Conservation (phyloP, 352 stramenopile species). For the Pythium aristosporum region DNA sequence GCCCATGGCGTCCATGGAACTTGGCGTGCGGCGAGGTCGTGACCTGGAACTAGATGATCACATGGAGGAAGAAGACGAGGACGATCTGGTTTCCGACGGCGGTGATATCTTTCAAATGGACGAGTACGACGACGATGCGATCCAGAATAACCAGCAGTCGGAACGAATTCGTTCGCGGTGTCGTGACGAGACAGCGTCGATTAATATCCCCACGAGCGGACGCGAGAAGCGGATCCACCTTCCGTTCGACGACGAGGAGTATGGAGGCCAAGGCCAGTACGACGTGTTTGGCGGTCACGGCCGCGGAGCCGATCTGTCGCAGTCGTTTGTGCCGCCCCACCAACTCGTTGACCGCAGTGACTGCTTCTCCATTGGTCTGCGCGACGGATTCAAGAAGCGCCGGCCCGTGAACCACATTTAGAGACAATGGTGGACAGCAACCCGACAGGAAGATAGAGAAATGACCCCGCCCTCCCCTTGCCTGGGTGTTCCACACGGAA, state of each 20-base stretch:
- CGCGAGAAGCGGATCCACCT: slow-evolving; percentile 19
- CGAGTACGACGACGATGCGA: slow-evolving; percentile 11
- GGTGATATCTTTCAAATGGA: slow-evolving; percentile 84
- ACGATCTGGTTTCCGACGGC: slow-evolving; percentile 35
- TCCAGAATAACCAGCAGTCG: slow-evolving; percentile 17
- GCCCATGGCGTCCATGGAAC: slow-evolving; percentile 11
- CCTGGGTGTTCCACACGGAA: background rate
- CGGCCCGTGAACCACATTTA: slow-evolving; percentile 34
- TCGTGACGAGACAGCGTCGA: slow-evolving; percentile 21
- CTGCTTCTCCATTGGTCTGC: slow-evolving; percentile 71
- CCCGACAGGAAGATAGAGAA: background rate
- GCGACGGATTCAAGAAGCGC: slow-evolving; percentile 62
- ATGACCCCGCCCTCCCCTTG: too few relatives aligned
- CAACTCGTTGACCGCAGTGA: slow-evolving; percentile 65
- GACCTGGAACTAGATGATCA: slow-evolving; percentile 32
- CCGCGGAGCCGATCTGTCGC: slow-evolving; percentile 29
- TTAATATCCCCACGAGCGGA: slow-evolving; percentile 16
- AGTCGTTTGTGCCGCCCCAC: slow-evolving; percentile 74
- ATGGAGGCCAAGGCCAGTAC: too few relatives aligned
- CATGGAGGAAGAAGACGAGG: slow-evolving; percentile 41
- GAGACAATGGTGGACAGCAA: background rate
- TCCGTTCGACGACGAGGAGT: slow-evolving; percentile 18
- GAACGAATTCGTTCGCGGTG: slow-evolving; percentile 1
- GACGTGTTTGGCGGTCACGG: slow-evolving; percentile 23
- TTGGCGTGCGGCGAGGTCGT: slow-evolving; percentile 12